Percentiles rank a stretch among this genome's conserved stretches.
Conservation (phyloP, 1,139 yeast species). For the Blastobotrys illinoisensis region DNA sequence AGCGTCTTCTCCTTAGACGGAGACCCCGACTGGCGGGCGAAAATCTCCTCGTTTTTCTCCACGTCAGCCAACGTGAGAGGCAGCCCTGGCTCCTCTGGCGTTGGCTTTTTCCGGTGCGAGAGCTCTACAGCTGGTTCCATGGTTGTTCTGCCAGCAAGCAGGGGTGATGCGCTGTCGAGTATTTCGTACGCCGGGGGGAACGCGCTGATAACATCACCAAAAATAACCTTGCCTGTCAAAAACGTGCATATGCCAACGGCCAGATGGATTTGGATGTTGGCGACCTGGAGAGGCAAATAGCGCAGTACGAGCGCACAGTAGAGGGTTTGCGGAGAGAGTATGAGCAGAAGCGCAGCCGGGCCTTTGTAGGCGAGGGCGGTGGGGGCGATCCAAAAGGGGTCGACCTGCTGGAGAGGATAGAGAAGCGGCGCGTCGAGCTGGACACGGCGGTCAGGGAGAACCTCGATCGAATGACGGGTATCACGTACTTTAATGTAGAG, state of each 20-base stretch:
- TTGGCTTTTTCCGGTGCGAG: slow-evolving; percentile 18
- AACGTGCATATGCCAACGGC: neutral
- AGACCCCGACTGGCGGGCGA: neutral
- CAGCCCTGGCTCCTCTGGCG: slow-evolving; percentile 14
- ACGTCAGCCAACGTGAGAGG: slow-evolving; percentile 12
- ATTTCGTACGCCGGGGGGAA: neutral
- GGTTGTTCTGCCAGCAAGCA: neutral
- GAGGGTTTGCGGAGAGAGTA: neutral
- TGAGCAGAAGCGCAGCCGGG: neutral
- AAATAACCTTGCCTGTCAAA: too few species aligned
- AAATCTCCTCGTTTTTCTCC: slow-evolving; percentile 5
- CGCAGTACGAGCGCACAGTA: neutral
- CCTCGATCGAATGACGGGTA: slow-evolving; percentile 22
- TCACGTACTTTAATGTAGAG: slow-evolving; percentile 21
- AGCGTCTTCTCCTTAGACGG: slow-evolving; percentile 2
- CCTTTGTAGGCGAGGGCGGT: neutral
- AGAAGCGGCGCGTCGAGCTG: slow-evolving; percentile 1
- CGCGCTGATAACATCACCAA: neutral
- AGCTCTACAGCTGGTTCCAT: slow-evolving; percentile 14
- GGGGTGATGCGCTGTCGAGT: neutral
- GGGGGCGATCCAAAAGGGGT: neutral
- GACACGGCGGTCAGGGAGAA: slow-evolving; percentile 14
- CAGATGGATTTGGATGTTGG: neutral
- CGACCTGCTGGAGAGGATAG: neutral
- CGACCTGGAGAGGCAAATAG: neutral